Percentiles rank a stretch among this genome's conserved stretches.
Evolutionary conservation across 495 filamentous ascomycete species (phyloP).

Genomic region (Hypoxylon fragiforme): DNA sequence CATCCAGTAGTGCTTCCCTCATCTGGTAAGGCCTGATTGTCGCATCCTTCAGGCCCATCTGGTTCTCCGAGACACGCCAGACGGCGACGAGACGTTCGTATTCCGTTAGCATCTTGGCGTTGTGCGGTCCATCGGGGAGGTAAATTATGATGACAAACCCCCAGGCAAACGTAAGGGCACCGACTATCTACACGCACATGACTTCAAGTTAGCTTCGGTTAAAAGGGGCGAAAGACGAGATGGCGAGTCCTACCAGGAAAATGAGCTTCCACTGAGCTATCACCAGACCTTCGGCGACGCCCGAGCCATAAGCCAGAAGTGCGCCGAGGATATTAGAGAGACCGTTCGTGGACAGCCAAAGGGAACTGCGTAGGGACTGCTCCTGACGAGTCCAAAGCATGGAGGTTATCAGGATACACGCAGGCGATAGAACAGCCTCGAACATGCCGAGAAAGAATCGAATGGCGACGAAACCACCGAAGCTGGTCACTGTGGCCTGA

Average conservation of each 20-base stretch:
- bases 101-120: constrained; percentile 31
- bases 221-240: neutral
- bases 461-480: constrained; percentile 36
- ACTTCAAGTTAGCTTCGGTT: neutral
- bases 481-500: constrained; percentile 36
- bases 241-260: constrained; percentile 18
- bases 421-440: constrained; percentile 39
- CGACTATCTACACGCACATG: constrained; percentile 38
- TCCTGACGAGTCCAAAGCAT: constrained; percentile 36
- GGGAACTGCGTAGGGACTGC: constrained; percentile 28
- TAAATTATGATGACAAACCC: constrained; percentile 40
- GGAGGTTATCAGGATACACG: constrained; percentile 38
- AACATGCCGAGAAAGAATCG: constrained; percentile 45
- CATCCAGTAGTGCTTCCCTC: constrained; percentile 44
- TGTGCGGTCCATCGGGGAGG: constrained; percentile 38
- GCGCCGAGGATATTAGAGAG: constrained; percentile 29
- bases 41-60: constrained; percentile 33
- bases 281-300: constrained; percentile 19
- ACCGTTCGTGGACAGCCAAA: constrained; percentile 34
- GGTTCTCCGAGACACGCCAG: constrained; percentile 35
- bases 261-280: constrained; percentile 37
- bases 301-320: constrained; percentile 29
- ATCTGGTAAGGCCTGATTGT: constrained; percentile 44
- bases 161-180: constrained; percentile 52
- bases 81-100: constrained; percentile 34